Conservation (phyloP, 345 rosid genomes). For the Aegle marmelos region DNA sequence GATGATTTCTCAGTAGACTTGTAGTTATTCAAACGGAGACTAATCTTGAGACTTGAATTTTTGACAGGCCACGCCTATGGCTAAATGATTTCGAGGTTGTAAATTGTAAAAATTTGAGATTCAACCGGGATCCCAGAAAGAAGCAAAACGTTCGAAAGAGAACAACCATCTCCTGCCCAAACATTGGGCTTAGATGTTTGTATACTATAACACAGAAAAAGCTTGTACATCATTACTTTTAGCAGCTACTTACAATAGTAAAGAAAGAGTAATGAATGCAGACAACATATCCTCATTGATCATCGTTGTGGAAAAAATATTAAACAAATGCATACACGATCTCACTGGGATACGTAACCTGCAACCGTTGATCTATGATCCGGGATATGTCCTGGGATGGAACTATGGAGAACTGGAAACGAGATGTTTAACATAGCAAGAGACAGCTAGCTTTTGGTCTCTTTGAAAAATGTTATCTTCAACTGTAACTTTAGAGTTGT, state of each 20-base stretch:
- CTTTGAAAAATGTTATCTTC: not conserved
- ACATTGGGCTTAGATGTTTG: not conserved
- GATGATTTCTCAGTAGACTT: not conserved
- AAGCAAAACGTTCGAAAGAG: not conserved
- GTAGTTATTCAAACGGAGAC: not conserved
- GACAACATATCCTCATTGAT: not conserved
- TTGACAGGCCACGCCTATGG: not conserved
- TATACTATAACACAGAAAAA: not conserved
- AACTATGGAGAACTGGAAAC: not conserved
- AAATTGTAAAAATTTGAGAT: not conserved
- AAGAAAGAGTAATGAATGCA: not conserved
- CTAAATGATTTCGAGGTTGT: not conserved
- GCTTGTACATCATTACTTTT: not conserved
- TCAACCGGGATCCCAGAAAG: not conserved
- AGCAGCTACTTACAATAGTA: not conserved
- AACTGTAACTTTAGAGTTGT: not conserved
- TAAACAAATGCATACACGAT: not conserved
- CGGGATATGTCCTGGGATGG: not conserved
- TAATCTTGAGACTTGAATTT: not conserved
- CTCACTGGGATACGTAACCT: not conserved
- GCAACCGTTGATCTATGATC: not conserved
- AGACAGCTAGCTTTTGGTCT: constrained; percentile 3
- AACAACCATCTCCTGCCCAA: not conserved
- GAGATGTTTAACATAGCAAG: not conserved
- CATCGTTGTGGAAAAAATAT: not conserved